Conservation (phyloP, 129 eudicot genomes). For the Escallonia rubra region DNA sequence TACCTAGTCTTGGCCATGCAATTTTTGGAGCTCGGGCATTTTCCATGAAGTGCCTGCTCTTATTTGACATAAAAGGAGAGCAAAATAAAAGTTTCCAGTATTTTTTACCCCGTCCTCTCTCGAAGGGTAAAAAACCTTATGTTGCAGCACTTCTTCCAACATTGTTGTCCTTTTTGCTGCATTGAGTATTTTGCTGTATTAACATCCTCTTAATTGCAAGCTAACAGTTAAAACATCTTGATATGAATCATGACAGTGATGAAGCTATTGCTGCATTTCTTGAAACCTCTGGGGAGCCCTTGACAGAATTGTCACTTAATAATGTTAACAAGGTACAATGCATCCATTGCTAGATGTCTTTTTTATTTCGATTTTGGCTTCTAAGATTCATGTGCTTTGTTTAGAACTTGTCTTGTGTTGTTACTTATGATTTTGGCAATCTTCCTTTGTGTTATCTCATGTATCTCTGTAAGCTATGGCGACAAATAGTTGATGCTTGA, state of each 20-base stretch:
- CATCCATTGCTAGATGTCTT: too few species aligned
- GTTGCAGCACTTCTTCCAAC: neutral
- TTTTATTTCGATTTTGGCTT: too few species aligned
- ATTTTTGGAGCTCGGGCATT: too few species aligned
- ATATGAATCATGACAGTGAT: constrained; percentile 46
- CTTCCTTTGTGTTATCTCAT: too few species aligned
- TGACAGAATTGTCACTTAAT: constrained; percentile 71
- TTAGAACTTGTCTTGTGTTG: neutral
- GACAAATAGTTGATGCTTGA: too few species aligned
- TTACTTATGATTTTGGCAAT: neutral
- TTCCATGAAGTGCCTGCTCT: too few species aligned
- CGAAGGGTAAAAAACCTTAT: too few species aligned
- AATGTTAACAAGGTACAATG: constrained; percentile 52
- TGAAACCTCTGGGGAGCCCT: constrained; percentile 60
- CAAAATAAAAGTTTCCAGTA: too few species aligned
- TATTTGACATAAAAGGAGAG: too few species aligned
- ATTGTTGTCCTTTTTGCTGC: neutral
- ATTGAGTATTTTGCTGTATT: neutral
- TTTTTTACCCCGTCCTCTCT: too few species aligned
- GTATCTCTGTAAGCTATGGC: too few species aligned
- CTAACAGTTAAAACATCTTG: neutral
- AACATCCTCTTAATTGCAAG: neutral
- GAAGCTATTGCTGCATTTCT: constrained; percentile 94
- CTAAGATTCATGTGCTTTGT: neutral
- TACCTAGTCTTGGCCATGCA: too few species aligned